These are phyloP conservation scores for Orychophragmus violaceus DNA, from an alignment of 345 rosid genomes.

Conservation along the genomic window DNA sequence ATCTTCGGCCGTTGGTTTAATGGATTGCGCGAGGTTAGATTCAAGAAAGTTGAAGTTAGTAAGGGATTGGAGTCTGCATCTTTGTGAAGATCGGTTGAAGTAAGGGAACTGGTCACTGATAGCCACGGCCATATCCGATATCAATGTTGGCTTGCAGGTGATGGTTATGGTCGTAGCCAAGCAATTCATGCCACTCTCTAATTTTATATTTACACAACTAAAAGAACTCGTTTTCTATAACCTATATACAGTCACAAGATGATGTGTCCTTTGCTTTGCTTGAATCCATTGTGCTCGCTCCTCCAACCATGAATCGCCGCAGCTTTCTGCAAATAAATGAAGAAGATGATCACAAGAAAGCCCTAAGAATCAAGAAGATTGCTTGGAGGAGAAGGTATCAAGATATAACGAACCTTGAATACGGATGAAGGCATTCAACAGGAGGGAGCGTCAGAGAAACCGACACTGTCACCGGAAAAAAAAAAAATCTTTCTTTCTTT, in stretches of 20 bases:
- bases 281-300: slow-evolving; percentile 50
- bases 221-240: background rate
- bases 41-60: slow-evolving; percentile 50
- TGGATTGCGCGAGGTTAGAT: slow-evolving; percentile 22
- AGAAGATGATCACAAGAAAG: background rate
- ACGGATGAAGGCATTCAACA: slow-evolving; percentile 64
- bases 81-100: slow-evolving; percentile 50
- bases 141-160: slow-evolving; percentile 33
- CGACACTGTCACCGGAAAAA: slow-evolving; percentile 49
- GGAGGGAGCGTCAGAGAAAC: slow-evolving; percentile 53
- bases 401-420: slow-evolving; percentile 54
- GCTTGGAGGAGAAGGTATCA: background rate
- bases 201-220: slow-evolving; percentile 12
- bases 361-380: background rate
- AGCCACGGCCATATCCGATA: slow-evolving; percentile 64
- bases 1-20: slow-evolving; percentile 38
- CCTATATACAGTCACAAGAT: slow-evolving; percentile 14
- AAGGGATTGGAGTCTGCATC: slow-evolving; percentile 81
- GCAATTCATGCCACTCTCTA: slow-evolving; percentile 37
- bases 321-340: slow-evolving; percentile 43
- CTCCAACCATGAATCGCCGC: slow-evolving; percentile 52
- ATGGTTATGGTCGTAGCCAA: slow-evolving; percentile 37
- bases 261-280: slow-evolving; percentile 17
- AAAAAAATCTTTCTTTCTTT: slow-evolving; percentile 7
- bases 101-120: slow-evolving; percentile 62